phyloP scores from a whole-genome alignment of 2,329 filamentous ascomycete species.

The Fusarium sp. region DNA sequence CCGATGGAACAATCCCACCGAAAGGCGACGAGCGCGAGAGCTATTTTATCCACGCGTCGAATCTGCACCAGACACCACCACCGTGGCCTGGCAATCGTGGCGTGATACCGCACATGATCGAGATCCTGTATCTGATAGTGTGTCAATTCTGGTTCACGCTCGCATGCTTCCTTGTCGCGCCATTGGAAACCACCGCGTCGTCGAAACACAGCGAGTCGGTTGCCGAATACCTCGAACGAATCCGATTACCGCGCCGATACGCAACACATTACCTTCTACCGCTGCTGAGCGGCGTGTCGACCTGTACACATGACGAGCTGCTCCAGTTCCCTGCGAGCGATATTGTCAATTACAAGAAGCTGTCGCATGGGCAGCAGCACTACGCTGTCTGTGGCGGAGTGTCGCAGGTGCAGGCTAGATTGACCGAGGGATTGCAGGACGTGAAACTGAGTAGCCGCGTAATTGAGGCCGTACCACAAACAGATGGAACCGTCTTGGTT shows the following conservation, averaged over 20 bases:
- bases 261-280: conserved; percentile 66
- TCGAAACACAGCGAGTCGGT: conserved; percentile 59
- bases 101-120: conserved; percentile 58
- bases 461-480: conserved; percentile 50
- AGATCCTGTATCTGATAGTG: conserved; percentile 60
- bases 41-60: conserved; percentile 69
- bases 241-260: conserved; percentile 64
- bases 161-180: conserved; percentile 65
- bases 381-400: conserved; percentile 67
- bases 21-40: conserved; percentile 48
- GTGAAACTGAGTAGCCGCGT: conserved; percentile 60
- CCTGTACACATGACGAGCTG: conserved; percentile 66
- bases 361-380: conserved; percentile 63
- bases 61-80: conserved; percentile 65
- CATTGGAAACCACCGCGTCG: conserved; percentile 37
- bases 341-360: conserved; percentile 64
- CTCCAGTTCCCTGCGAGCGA: conserved; percentile 68
- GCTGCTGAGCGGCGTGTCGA: conserved; percentile 68
- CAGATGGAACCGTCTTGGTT: conserved; percentile 48
- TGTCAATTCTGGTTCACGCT: conserved; percentile 69
- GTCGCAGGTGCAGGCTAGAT: conserved; percentile 62
- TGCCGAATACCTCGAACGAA: conserved; percentile 65
- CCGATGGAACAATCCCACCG: conserved; percentile 14
- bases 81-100: conserved; percentile 57
- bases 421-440: conserved; percentile 57